These are phyloP conservation scores for Rhynchospora pubera DNA, from an alignment of 176 grass and related monocot species.

Conservation along the genomic window DNA sequence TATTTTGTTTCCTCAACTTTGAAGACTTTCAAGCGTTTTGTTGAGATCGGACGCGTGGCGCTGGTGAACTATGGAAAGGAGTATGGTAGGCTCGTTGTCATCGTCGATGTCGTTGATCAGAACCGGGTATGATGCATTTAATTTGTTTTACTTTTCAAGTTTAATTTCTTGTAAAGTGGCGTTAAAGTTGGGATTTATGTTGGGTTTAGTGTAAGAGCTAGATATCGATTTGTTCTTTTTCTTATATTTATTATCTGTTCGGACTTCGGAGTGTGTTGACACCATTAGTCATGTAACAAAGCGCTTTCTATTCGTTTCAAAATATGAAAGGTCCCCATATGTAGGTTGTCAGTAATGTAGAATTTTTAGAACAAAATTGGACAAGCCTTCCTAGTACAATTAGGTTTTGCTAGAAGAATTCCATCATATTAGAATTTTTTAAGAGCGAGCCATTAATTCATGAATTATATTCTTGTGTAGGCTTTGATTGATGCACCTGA, in stretches of 20 bases:
- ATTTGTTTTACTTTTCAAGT: neutral
- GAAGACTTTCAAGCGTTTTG: constrained; percentile 81
- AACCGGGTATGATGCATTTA: constrained; percentile 40
- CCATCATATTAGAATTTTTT: neutral
- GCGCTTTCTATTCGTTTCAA: neutral
- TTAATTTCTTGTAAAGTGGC: neutral
- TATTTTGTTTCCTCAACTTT: neutral
- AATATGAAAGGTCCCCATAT: neutral
- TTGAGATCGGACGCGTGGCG: constrained; percentile 87
- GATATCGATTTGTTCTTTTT: neutral
- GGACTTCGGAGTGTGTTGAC: neutral
- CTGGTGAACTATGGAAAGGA: constrained; percentile 87
- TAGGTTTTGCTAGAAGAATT: neutral
- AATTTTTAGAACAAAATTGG: neutral
- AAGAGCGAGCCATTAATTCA: neutral
- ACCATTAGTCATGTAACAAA: neutral
- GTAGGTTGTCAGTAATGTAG: neutral
- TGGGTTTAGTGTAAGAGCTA: neutral
- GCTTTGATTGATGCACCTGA: constrained; percentile 92
- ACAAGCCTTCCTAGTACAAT: too few relatives aligned
- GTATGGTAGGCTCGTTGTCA: constrained; percentile 69
- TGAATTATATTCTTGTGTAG: constrained; percentile 30
- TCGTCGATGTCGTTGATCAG: constrained; percentile 80
- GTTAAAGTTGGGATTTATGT: neutral
- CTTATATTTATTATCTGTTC: neutral